phyloP scores from a whole-genome alignment of 306 rosid genomes.

The Sicyos edulis region DNA sequence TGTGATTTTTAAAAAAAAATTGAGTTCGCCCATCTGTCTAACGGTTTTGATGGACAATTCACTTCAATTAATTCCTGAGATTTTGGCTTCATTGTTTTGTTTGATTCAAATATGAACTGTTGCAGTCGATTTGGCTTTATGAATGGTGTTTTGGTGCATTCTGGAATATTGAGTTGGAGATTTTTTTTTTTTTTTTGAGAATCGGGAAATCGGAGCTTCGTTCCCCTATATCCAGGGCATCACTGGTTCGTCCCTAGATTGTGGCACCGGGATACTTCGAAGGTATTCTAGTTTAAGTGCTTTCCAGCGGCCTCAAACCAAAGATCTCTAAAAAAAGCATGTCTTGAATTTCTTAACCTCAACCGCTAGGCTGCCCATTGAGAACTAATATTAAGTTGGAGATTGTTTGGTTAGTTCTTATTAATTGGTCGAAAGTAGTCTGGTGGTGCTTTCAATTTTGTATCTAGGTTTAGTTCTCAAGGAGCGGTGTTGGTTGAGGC shows the following conservation, averaged over 20 bases:
- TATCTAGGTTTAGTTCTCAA: neutral
- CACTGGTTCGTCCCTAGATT: too few relatives aligned
- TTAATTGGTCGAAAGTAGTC: neutral
- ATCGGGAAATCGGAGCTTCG: too few relatives aligned
- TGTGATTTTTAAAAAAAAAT: neutral
- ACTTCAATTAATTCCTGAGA: constrained; percentile 1
- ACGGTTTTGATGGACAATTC: neutral
- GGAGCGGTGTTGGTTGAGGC: too few relatives aligned
- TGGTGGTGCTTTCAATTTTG: neutral
- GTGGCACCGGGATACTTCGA: too few relatives aligned
- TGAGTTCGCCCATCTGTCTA: neutral
- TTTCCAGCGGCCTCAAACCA: too few relatives aligned
- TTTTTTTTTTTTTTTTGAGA: too few relatives aligned
- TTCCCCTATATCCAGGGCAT: too few relatives aligned
- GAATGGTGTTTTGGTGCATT: constrained; percentile 4
- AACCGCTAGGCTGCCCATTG: too few relatives aligned
- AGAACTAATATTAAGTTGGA: neutral
- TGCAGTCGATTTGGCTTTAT: neutral
- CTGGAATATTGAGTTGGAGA: neutral
- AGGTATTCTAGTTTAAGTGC: too few relatives aligned
- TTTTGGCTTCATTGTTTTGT: neutral
- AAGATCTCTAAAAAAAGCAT: too few relatives aligned
- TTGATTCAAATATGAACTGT: neutral
- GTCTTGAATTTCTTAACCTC: too few relatives aligned
- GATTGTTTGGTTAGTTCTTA: neutral